Evolutionary conservation across 495 filamentous ascomycete genomes (phyloP).

Genomic region (Aspergillus hancockii): DNA sequence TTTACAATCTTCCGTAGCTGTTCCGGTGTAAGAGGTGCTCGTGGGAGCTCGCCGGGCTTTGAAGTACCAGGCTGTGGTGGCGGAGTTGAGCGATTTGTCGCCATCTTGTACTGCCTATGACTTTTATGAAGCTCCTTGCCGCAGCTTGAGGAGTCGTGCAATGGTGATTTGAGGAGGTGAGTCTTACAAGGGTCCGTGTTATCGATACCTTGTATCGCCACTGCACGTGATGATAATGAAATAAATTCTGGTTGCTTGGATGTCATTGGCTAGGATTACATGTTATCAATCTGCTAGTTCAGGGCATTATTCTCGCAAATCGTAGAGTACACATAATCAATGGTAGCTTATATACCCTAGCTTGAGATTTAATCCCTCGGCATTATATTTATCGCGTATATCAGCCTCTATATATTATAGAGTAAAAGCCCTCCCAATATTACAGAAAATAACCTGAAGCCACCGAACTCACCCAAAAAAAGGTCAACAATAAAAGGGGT

Average conservation of each 20-base stretch:
- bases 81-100: conserved; percentile 62
- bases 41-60: conserved; percentile 41
- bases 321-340: no score
- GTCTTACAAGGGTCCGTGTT: not conserved
- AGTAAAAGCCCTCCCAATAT: no score
- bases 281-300: not conserved
- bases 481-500: not conserved
- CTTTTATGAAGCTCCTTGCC: not conserved
- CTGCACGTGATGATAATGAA: not conserved
- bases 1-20: conserved; percentile 64
- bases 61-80: conserved; percentile 42
- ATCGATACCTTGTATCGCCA: not conserved
- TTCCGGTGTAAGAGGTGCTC: conserved; percentile 63
- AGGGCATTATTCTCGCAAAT: no score
- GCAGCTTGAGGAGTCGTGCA: not conserved
- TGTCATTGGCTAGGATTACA: not conserved
- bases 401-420: no score
- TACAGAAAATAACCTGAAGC: not conserved
- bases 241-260: not conserved
- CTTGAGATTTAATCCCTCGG: no score
- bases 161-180: not conserved
- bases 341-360: no score
- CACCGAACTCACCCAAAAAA: not conserved
- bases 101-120: not conserved
- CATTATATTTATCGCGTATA: no score